Evolutionary conservation across 495 filamentous ascomycete species (phyloP).

Genomic region (Jackrogersella minutella): DNA sequence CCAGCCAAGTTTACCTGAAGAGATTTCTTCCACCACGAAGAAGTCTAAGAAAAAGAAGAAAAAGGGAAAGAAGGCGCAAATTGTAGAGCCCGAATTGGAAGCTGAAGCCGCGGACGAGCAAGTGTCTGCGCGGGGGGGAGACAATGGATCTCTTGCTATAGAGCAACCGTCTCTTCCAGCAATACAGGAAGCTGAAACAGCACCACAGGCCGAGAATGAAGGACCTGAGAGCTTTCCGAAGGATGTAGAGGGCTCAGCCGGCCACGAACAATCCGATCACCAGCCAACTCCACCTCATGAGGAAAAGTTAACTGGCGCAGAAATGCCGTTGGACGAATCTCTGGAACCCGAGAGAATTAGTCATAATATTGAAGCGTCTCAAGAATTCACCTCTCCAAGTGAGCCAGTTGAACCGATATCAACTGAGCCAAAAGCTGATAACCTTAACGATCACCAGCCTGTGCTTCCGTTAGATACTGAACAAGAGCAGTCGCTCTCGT

Average conservation of each 20-base stretch:
- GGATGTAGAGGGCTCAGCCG: conserved; percentile 4
- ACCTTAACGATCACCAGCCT: neutral
- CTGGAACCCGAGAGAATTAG: neutral
- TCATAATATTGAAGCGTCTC: neutral
- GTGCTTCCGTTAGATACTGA: neutral
- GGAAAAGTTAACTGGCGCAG: conserved; percentile 1
- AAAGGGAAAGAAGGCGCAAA: conserved; percentile 26
- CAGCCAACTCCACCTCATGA: neutral
- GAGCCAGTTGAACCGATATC: neutral
- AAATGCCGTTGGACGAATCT: conserved; percentile 9
- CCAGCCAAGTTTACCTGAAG: conserved; percentile 13
- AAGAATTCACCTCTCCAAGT: conserved; percentile 2
- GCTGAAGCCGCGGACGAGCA: conserved; percentile 1
- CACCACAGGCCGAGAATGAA: conserved; percentile 12
- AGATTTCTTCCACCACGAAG: conserved; percentile 21
- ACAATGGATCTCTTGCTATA: conserved; percentile 3
- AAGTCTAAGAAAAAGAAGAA: conserved; percentile 43
- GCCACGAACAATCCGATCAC: conserved; percentile 2
- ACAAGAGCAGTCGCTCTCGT: conserved; percentile 9
- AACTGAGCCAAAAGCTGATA: neutral
- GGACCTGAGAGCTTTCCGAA: neutral
- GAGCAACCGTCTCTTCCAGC: neutral
- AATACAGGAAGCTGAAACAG: conserved; percentile 8
- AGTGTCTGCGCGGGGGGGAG: neutral
- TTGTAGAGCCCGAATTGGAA: conserved; percentile 2